A percentile compares a stretch with the other conserved stretches of the same genome.
Evolutionary conservation across 805 yeast species (phyloP).

Genomic region (Blastobotrys mokoenaii): DNA sequence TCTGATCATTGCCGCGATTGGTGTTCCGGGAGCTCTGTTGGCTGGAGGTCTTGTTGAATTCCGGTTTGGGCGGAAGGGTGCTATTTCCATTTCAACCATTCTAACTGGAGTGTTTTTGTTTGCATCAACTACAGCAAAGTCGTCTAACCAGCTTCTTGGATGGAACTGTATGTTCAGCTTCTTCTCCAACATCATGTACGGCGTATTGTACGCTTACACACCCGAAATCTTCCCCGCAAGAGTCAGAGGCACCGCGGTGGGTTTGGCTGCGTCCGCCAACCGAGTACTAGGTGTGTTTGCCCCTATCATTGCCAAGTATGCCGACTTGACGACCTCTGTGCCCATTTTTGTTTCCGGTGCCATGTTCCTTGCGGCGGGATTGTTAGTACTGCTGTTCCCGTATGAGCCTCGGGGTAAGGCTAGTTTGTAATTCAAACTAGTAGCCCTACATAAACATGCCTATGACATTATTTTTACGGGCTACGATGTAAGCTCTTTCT

Average conservation of each 20-base stretch:
- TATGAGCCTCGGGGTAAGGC: conserved; percentile 35
- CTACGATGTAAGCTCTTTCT: too few species aligned
- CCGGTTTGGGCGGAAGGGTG: conserved; percentile 13
- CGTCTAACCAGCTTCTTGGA: conserved; percentile 9
- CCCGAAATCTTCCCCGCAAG: conserved; percentile 34
- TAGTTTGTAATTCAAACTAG: conserved; percentile 6
- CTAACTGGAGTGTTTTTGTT: conserved; percentile 15
- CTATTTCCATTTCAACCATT: conserved; percentile 9
- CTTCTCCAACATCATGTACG: conserved; percentile 23
- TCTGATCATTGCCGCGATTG: conserved; percentile 36
- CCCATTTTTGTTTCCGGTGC: conserved; percentile 40
- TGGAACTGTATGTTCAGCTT: conserved; percentile 14
- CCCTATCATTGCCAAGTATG: conserved; percentile 37
- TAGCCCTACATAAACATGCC: too few species aligned
- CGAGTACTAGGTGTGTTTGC: conserved; percentile 38
- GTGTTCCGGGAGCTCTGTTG: conserved; percentile 44
- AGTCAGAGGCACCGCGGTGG: conserved; percentile 34
- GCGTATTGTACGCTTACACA: conserved; percentile 38
- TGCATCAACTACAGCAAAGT: conserved; percentile 12
- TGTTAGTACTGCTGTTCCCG: conserved; percentile 37
- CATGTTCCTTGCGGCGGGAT: conserved; percentile 32
- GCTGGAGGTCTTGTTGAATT: conserved; percentile 27
- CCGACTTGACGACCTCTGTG: conserved; percentile 36
- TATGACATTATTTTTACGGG: too few species aligned
- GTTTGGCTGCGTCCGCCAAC: conserved; percentile 36